Evolutionary conservation across 495 filamentous ascomycete species (phyloP), one percentile per base, ranked within the genome.

Genomic region (Trichoderma erinaceum): DNA sequence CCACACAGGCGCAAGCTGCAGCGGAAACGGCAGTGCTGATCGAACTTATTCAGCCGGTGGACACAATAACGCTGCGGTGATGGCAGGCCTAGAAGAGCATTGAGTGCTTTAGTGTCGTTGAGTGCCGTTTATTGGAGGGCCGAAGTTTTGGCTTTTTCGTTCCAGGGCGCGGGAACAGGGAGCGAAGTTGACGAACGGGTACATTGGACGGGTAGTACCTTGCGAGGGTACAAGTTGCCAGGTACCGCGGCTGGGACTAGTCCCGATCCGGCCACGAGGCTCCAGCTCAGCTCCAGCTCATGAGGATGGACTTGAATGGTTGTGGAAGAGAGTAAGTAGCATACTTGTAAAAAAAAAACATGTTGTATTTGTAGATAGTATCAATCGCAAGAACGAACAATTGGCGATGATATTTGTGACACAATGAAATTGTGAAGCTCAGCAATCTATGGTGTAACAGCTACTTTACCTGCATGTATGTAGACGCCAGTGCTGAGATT

Each of bases 81-180:
- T 25, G 50, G n/a, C 6, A 25, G 50, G 50, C 18, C 23, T 48
- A 16, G 50, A 21, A 10, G n/a, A 21, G n/a, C n/a, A 25, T 58
- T 58, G n/a, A 25, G 18, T 27, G 11, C 23, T 58, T 58, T 48
- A 48, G 44, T 48, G 44, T n/a, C 13, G 50, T 58, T 25, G 50
- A 27, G 5, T 21, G 16, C 21, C 27, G 44, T 48, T 48, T 38
- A 38, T 48, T 18, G 44, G n/a, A n/a, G 44, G 18, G 18, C 56
- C 16, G 16, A 61, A 32, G 56, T 12, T 61, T 61, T 61, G 56
- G 56, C 56, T 32, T 61, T 61, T 61, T 61, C 56, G 11, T 11
- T 61, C 29, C 25, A 61, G 56, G 56, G 56, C 56, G 56, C 56
- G 56, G 12, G 56, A 61, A 32, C 56, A 61, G 56, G 52, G 52